Evolutionary conservation across 176 grass and related monocot species (phyloP).

Genomic region (Chloris gayana): DNA sequence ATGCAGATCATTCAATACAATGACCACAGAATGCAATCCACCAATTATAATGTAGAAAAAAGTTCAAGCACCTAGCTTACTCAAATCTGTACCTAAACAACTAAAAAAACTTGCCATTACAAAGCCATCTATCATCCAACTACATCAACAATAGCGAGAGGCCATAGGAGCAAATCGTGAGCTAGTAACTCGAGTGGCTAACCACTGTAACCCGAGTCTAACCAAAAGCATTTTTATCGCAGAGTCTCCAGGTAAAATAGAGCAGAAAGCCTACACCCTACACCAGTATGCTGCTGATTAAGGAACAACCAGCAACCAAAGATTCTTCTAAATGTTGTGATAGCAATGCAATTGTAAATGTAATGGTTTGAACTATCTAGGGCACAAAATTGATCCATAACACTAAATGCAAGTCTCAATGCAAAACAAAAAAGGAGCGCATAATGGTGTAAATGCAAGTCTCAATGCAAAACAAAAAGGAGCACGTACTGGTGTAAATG

Average conservation of each 20-base stretch:
- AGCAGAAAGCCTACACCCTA: neutral
- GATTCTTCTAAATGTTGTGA: neutral
- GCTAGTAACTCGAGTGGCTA: too few relatives aligned
- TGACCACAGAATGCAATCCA: too few relatives aligned
- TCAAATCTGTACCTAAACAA: neutral
- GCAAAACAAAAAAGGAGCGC: too few relatives aligned
- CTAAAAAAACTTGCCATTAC: neutral
- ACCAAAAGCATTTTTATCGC: neutral
- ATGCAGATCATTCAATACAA: too few relatives aligned
- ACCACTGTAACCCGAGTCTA: too few relatives aligned
- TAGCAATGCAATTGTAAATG: neutral
- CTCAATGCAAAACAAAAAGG: too few relatives aligned
- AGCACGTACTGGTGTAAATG: too few relatives aligned
- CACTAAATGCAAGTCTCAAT: too few relatives aligned
- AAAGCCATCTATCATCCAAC: neutral
- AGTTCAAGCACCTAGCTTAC: neutral
- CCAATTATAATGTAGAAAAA: too few relatives aligned
- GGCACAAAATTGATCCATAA: neutral
- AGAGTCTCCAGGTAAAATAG: neutral
- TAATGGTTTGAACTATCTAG: neutral
- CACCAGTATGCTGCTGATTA: neutral
- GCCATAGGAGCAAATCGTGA: too few relatives aligned
- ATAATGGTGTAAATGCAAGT: too few relatives aligned
- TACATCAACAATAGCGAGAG: neutral
- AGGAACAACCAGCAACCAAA: neutral